Evolutionary conservation across 2,329 filamentous ascomycete genomes (phyloP), one percentile per base, ranked within the genome.

Genomic region (Nakataea oryzae): DNA sequence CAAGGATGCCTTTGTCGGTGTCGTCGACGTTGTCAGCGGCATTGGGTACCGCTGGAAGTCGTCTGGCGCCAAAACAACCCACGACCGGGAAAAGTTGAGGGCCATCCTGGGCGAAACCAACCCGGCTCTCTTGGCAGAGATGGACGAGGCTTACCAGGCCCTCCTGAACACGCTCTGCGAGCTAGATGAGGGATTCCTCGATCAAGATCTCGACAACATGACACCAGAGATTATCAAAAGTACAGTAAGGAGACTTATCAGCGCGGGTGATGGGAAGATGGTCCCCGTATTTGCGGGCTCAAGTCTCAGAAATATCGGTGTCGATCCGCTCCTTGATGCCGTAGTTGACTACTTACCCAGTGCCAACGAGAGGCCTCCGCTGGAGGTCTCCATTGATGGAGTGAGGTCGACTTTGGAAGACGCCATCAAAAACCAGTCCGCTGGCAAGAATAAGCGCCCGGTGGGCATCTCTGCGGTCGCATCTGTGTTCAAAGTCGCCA

Each of bases 401-500:
- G 76, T 83, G n/a, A 79, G 81, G 0, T 76, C 88, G 2, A 67
- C 69, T 29, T 68, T 80, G 21, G 67, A 70, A 28, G 67, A 79
- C 2, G 69, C 80, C 7, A 71, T 85, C 21, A 24, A 47, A 59
- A 58, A 29, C 17, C 24, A 27, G 24, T 24, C 11, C 54, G 17
- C 29, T 13, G 21, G 1, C 72, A 74, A 28, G 41, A 60, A 60
- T 26, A 60, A 60, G 47, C 47, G 28, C 13, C 13, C 17, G n/a
- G 47, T 29, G 9, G 70, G 69, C 2, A 65, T 76, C 58, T 75
- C 78, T 11, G 76, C 81, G 7, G 75, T 85, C 3, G 82, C 85
- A 29, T 90, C 88, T 21, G 84, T 97, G 1, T 99, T 97, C 82
- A 99, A 99, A 74, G 95, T 97, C 7, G 91, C 95, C 66, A 89